A percentile compares a stretch with the other conserved stretches of the same genome.
Evolutionary conservation across 2,329 filamentous ascomycete genomes (phyloP).

Genomic region (Ophiocordyceps polyrhachis-furcata): DNA sequence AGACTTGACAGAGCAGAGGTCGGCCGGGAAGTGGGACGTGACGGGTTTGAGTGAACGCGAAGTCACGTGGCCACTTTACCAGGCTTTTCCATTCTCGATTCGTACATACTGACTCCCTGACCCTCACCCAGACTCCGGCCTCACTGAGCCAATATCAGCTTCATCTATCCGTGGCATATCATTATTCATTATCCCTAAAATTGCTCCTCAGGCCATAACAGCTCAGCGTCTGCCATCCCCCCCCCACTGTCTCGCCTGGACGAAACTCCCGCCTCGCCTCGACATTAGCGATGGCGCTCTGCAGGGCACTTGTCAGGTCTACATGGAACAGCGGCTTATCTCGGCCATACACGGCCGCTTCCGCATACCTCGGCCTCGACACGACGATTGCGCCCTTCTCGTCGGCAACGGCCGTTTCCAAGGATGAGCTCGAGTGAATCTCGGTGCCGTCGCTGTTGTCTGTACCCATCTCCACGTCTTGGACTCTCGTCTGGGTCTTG

Average conservation of each 20-base stretch:
- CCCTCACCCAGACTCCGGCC: no score
- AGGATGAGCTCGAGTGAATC: not conserved
- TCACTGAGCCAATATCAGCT: no score
- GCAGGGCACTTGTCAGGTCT: slow-evolving; percentile 73
- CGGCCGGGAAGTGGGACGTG: not conserved
- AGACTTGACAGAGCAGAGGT: not conserved
- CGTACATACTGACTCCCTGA: no score
- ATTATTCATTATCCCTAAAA: not conserved
- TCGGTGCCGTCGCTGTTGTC: not conserved
- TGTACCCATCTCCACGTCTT: slow-evolving; percentile 16
- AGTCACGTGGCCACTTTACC: slow-evolving; percentile 6
- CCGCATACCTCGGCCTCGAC: slow-evolving; percentile 22
- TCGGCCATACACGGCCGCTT: slow-evolving; percentile 60
- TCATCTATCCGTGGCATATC: no score
- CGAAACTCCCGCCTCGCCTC: slow-evolving; percentile 29
- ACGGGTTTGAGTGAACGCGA: slow-evolving; percentile 3
- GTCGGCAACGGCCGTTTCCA: slow-evolving; percentile 6
- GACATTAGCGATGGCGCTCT: slow-evolving; percentile 69
- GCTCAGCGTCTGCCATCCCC: not conserved
- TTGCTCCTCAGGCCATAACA: not conserved
- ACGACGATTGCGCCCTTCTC: slow-evolving; percentile 17
- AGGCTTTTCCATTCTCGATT: not conserved
- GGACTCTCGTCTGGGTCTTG: slow-evolving; percentile 23
- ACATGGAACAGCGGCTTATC: slow-evolving; percentile 88
- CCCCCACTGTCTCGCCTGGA: not conserved